Percentiles rank a stretch among this genome's conserved stretches.
Evolutionary conservation across 345 rosid species (phyloP).

Genomic region (Linum usitatissimum): DNA sequence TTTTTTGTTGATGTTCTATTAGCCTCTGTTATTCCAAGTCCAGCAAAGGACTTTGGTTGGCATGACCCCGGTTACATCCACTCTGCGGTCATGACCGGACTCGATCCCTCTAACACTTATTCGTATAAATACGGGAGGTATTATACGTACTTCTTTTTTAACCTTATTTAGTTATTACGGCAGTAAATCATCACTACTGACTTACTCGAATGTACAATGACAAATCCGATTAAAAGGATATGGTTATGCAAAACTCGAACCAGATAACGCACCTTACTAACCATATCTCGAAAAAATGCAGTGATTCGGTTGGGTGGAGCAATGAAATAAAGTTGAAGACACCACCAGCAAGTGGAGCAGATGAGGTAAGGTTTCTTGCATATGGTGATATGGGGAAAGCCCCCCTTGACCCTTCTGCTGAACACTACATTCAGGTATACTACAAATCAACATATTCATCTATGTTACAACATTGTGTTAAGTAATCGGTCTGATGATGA

Average conservation of each 20-base stretch:
- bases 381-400: slow-evolving; percentile 75
- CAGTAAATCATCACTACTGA: no score
- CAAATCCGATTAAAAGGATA: no score
- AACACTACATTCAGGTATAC: slow-evolving; percentile 38
- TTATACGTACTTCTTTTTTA: no score
- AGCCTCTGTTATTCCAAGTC: slow-evolving; percentile 35
- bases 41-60: slow-evolving; percentile 77
- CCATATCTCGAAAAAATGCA: no score
- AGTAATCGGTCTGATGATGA: no score
- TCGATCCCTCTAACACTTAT: slow-evolving; percentile 32
- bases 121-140: slow-evolving; percentile 63
- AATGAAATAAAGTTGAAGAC: slow-evolving; percentile 32
- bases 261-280: no score
- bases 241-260: no score
- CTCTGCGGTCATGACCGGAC: slow-evolving; percentile 50
- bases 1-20: neutral
- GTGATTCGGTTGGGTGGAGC: slow-evolving; percentile 58
- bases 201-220: no score
- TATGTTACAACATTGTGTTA: no score
- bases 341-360: slow-evolving; percentile 48
- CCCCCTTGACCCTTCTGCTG: slow-evolving; percentile 45
- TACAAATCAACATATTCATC: no score
- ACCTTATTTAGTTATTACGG: no score
- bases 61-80: slow-evolving; percentile 69
- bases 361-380: slow-evolving; percentile 38